Evolutionary conservation across 768 basidiomycete genomes (phyloP).

Genomic region (Mycena galopus): DNA sequence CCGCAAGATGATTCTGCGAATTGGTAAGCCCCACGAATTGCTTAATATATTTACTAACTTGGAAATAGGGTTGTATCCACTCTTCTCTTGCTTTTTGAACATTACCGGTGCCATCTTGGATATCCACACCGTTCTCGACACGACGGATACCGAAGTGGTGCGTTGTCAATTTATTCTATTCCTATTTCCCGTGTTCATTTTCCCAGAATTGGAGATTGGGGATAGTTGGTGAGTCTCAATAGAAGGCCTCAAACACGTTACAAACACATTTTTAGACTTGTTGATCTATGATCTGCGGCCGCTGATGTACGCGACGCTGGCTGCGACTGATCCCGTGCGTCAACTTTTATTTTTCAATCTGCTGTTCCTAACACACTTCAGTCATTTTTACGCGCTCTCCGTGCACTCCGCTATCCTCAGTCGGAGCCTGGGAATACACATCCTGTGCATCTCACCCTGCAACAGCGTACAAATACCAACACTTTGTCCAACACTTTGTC

Average conservation of each 20-base stretch:
- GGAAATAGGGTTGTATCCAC: conserved; percentile 18
- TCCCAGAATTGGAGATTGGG: conserved; percentile 17
- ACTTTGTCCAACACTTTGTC: background rate
- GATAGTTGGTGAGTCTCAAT: background rate
- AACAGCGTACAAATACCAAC: background rate
- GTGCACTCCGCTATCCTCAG: background rate
- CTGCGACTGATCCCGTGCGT: conserved; percentile 22
- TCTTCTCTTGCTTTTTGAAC: conserved; percentile 22
- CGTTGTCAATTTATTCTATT: background rate
- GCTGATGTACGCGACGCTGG: conserved; percentile 13
- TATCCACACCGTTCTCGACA: background rate
- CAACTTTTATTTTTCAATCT: background rate
- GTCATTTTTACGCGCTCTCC: conserved; percentile 21
- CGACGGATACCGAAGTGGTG: background rate
- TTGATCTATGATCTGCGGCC: conserved; percentile 12
- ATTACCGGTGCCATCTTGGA: background rate
- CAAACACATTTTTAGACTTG: background rate
- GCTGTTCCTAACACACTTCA: background rate
- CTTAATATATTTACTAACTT: background rate
- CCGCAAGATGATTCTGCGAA: conserved; percentile 24
- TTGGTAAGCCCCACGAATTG: background rate
- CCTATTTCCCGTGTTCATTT: background rate
- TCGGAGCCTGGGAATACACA: background rate
- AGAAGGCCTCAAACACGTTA: background rate
- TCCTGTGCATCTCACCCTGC: background rate